Conservation (phyloP, 2,329 filamentous ascomycete species). For the Ophiocordyceps polyrhachis-furcata region DNA sequence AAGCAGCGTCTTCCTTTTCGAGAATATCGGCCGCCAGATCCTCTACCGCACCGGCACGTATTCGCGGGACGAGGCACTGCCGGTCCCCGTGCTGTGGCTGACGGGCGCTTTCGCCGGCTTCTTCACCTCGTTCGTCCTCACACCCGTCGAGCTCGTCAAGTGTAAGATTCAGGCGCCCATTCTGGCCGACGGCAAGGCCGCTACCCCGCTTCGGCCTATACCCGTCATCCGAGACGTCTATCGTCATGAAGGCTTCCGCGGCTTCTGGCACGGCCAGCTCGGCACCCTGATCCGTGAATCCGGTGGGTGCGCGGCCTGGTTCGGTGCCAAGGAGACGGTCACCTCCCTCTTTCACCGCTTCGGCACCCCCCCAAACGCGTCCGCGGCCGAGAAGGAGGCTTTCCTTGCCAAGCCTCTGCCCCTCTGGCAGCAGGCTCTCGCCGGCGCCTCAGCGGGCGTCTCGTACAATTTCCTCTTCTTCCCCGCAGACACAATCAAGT, state of each 20-base stretch:
- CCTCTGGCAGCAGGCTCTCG: constrained; percentile 71
- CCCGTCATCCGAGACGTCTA: constrained; percentile 64
- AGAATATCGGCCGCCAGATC: constrained; percentile 51
- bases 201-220: constrained; percentile 40
- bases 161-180: constrained; percentile 84
- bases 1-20: constrained; percentile 84
- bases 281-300: constrained; percentile 89
- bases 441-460: constrained; percentile 76
- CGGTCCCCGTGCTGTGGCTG: constrained; percentile 54
- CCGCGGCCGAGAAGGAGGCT: constrained; percentile 19
- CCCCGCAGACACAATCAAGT: constrained; percentile 94
- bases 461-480: constrained; percentile 96
- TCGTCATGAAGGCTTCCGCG: constrained; percentile 59
- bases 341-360: constrained; percentile 48
- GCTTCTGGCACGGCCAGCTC: constrained; percentile 90
- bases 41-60: constrained; percentile 35
- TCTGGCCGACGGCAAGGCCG: constrained; percentile 18
- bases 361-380: constrained; percentile 24
- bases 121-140: constrained; percentile 78
- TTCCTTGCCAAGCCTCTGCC: constrained; percentile 40
- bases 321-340: constrained; percentile 72
- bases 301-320: constrained; percentile 88
- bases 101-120: constrained; percentile 78
- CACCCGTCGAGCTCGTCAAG: constrained; percentile 91
- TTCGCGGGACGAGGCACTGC: constrained; percentile 38